Conservation (phyloP, 768 basidiomycete species). For the Sporobolomyces pararoseus region DNA sequence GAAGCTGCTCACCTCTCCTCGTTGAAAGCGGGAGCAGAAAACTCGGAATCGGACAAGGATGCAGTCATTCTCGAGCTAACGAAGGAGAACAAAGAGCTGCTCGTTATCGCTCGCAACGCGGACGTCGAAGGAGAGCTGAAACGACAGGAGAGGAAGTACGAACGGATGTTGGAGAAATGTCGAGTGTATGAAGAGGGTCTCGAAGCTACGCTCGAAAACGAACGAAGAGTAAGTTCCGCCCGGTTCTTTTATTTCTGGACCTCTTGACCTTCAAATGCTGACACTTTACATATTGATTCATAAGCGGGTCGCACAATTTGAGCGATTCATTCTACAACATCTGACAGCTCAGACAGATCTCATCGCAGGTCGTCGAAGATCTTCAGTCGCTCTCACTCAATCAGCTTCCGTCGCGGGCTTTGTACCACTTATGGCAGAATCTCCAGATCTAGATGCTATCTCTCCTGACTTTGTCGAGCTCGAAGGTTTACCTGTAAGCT, state of each 20-base stretch:
- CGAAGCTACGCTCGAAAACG: conserved; percentile 29
- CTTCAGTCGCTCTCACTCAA: conserved; percentile 14
- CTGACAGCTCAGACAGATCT: conserved; percentile 20
- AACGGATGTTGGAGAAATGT: conserved; percentile 29
- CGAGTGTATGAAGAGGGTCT: conserved; percentile 25
- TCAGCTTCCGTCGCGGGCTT: conserved; percentile 20
- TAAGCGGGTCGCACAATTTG: conserved; percentile 41
- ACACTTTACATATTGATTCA: too few relatives aligned
- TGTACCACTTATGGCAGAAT: conserved; percentile 30
- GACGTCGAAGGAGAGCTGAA: conserved; percentile 37
- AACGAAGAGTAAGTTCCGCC: conserved; percentile 38
- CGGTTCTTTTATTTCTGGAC: not conserved
- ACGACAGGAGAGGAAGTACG: conserved; percentile 25
- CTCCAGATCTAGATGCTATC: conserved; percentile 28
- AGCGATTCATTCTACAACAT: conserved; percentile 42
- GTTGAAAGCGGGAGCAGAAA: conserved; percentile 2
- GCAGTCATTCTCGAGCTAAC: conserved; percentile 10
- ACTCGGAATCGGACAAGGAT: conserved; percentile 18
- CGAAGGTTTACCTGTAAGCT: conserved; percentile 25
- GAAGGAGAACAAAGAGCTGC: conserved; percentile 34
- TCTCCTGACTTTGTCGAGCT: conserved; percentile 34
- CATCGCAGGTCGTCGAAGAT: conserved; percentile 18
- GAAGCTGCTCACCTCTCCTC: conserved; percentile 41
- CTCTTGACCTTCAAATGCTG: too few relatives aligned
- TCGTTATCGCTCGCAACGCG: conserved; percentile 37